Percentiles rank a stretch among this genome's conserved stretches.
Evolutionary conservation across 768 basidiomycete species (phyloP).

Genomic region (Suillus variegatus): DNA sequence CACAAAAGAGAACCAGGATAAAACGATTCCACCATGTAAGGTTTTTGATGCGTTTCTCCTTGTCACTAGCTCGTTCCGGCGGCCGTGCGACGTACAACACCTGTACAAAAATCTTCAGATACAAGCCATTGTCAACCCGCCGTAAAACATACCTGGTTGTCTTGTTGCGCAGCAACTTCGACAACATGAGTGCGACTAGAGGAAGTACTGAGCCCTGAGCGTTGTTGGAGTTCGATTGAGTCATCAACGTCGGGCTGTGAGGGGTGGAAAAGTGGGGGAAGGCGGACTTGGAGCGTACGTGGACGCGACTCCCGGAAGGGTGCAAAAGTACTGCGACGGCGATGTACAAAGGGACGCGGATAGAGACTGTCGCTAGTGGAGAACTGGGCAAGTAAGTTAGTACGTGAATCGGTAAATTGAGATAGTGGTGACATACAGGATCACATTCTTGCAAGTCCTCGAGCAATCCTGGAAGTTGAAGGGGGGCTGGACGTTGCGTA

Average conservation of each 20-base stretch:
- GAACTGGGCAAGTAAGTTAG: no score
- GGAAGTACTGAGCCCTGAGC: not conserved
- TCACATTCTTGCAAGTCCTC: not conserved
- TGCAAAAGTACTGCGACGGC: not conserved
- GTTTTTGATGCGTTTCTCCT: not conserved
- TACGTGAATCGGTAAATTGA: not conserved
- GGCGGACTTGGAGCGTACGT: not conserved
- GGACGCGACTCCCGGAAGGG: not conserved
- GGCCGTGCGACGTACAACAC: not conserved
- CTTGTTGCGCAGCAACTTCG: not conserved
- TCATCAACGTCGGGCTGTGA: not conserved
- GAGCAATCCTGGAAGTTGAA: not conserved
- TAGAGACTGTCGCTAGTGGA: not conserved
- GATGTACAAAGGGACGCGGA: not conserved
- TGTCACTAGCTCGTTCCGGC: not conserved
- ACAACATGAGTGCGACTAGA: not conserved
- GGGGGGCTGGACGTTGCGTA: not conserved
- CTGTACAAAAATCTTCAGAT: not conserved
- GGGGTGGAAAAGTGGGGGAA: not conserved
- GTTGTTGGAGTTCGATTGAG: not conserved
- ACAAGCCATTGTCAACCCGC: not conserved
- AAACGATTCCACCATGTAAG: not conserved
- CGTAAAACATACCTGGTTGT: not conserved
- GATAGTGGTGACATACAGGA: not conserved
- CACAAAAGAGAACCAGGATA: not conserved